phyloP scores from a whole-genome alignment of 257 asterid genomes.

The Ligustrum vulgare region DNA sequence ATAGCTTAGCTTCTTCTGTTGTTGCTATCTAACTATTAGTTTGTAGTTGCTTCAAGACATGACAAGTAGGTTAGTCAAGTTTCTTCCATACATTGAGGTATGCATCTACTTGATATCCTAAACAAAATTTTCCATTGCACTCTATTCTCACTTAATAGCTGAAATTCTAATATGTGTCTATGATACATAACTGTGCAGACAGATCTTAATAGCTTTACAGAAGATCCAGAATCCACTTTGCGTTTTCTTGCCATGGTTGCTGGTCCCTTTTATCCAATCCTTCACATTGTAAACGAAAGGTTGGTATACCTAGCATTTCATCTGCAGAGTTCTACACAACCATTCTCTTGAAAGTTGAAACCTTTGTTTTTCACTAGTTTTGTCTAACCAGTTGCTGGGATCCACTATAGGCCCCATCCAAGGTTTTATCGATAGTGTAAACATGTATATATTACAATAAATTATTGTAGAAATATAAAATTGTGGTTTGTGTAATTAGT shows the following conservation, averaged over 20 bases:
- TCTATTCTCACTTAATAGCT: slow-evolving; percentile 21
- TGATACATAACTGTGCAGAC: slow-evolving; percentile 50
- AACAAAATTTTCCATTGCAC: slow-evolving; percentile 20
- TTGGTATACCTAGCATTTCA: slow-evolving; percentile 36
- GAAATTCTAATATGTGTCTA: slow-evolving; percentile 19
- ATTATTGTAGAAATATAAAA: background rate
- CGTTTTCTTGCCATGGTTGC: slow-evolving; percentile 93
- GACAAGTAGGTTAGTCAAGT: slow-evolving; percentile 70
- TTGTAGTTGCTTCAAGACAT: slow-evolving; percentile 89
- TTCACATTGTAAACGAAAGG: slow-evolving; percentile 85
- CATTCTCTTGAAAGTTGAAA: slow-evolving; percentile 8
- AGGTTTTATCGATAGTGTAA: background rate
- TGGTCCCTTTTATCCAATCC: slow-evolving; percentile 91
- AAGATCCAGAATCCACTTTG: slow-evolving; percentile 76
- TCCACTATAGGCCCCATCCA: background rate
- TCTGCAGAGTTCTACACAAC: slow-evolving; percentile 20
- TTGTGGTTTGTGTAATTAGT: background rate
- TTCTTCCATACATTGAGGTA: slow-evolving; percentile 98
- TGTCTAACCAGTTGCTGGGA: slow-evolving; percentile 8
- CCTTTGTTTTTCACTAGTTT: slow-evolving; percentile 14
- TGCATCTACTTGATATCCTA: slow-evolving; percentile 21
- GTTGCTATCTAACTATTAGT: slow-evolving; percentile 42
- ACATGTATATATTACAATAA: background rate
- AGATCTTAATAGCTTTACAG: slow-evolving; percentile 81
- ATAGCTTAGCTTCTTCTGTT: slow-evolving; percentile 18